Evolutionary conservation across 2,329 filamentous ascomycete species (phyloP).

Genomic region (Acrocalymma vagum): DNA sequence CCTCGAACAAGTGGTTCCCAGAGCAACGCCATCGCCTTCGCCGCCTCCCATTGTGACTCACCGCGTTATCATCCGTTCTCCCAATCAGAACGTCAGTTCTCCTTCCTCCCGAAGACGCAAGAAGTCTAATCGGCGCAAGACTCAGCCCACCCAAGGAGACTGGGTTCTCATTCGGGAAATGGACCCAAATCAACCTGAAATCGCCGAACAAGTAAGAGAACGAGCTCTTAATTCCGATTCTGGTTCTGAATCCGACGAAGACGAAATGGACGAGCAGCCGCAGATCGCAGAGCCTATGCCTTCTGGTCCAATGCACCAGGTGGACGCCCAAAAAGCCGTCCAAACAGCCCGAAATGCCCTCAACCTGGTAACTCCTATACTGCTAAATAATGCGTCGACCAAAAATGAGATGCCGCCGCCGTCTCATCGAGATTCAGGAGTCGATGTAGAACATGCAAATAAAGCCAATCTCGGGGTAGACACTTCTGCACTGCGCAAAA

Average conservation of each 20-base stretch:
- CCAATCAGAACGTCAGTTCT: conserved; percentile 49
- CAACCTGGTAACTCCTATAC: conserved; percentile 11
- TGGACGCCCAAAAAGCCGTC: conserved; percentile 24
- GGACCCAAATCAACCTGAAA: conserved; percentile 70
- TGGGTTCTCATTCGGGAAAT: conserved; percentile 73
- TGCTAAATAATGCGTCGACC: too few species aligned
- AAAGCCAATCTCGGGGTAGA: conserved; percentile 11
- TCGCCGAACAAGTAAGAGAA: conserved; percentile 66
- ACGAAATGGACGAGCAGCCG: conserved; percentile 42
- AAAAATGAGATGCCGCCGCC: too few species aligned
- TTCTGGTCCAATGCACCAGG: too few species aligned
- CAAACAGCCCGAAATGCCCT: conserved; percentile 23
- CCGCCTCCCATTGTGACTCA: conserved; percentile 51
- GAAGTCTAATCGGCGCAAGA: conserved; percentile 61
- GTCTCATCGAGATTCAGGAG: conserved; percentile 26
- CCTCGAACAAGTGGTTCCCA: conserved; percentile 54
- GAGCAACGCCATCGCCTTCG: conserved; percentile 61
- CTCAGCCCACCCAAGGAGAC: conserved; percentile 67
- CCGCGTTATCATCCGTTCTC: conserved; percentile 22
- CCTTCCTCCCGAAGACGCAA: conserved; percentile 56
- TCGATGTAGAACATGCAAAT: conserved; percentile 21
- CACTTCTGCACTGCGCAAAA: conserved; percentile 12
- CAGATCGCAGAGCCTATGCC: too few species aligned
- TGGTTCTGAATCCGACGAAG: conserved; percentile 55
- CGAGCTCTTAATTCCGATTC: conserved; percentile 58